Evolutionary conservation across 106 monocot species (phyloP).

Genomic region (Dioscorea zingiberensis): DNA sequence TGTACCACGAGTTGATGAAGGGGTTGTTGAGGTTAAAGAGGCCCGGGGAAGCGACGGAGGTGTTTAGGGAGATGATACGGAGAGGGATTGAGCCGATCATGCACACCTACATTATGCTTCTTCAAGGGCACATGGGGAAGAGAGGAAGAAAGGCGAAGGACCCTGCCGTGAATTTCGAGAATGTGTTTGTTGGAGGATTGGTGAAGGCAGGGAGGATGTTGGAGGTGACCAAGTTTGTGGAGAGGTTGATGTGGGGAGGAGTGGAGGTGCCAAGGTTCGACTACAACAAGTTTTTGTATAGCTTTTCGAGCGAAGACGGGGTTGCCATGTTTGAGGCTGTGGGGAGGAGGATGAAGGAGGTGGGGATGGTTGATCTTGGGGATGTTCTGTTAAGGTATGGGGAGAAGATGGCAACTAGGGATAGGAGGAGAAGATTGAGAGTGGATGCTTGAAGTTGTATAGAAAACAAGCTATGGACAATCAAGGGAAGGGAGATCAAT

Average conservation of each 20-base stretch:
- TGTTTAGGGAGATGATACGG: constrained; percentile 67
- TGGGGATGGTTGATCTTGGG: constrained; percentile 61
- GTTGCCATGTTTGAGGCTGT: constrained; percentile 78
- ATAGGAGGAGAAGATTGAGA: constrained; percentile 49
- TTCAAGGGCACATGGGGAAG: constrained; percentile 85
- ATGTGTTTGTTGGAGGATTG: constrained; percentile 74
- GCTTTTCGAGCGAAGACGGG: constrained; percentile 74
- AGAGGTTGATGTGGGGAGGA: constrained; percentile 64
- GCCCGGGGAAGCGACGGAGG: constrained; percentile 60
- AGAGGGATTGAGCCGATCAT: constrained; percentile 66
- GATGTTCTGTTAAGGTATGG: constrained; percentile 71
- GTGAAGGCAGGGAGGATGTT: constrained; percentile 62
- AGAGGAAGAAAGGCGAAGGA: constrained; percentile 76
- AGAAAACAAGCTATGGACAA: no score
- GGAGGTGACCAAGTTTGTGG: constrained; percentile 67
- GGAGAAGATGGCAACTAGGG: constrained; percentile 82
- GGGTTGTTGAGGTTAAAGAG: constrained; percentile 60
- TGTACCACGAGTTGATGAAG: constrained; percentile 80
- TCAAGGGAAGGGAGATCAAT: no score
- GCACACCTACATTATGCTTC: constrained; percentile 90
- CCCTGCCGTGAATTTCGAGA: constrained; percentile 59
- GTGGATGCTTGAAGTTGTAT: background rate
- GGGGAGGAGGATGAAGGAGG: constrained; percentile 63
- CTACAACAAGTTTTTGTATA: constrained; percentile 66
- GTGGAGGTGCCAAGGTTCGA: constrained; percentile 73